Evolutionary conservation across 2,329 filamentous ascomycete species (phyloP).

Genomic region (Alternaria arborescens): DNA sequence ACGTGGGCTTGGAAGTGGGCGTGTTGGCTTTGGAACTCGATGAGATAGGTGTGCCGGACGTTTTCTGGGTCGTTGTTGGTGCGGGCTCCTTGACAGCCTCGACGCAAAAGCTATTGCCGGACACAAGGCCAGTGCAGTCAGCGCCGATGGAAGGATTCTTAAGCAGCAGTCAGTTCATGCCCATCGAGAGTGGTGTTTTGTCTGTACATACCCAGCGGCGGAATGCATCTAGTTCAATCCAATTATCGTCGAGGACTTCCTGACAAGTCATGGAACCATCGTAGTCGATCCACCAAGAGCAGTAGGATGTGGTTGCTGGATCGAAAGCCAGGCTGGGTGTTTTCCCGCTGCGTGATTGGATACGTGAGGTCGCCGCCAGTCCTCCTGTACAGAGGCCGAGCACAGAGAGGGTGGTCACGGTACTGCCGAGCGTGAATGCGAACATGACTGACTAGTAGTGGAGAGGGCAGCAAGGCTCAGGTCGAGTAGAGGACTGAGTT

Average conservation of each 20-base stretch:
- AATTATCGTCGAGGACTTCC: not conserved
- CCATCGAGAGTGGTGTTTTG: too few species aligned
- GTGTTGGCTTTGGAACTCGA: not conserved
- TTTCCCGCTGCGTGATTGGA: not conserved
- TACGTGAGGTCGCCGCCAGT: too few species aligned
- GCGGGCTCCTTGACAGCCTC: not conserved
- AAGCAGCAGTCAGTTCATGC: too few species aligned
- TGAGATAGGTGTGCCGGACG: too few species aligned
- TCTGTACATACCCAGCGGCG: not conserved
- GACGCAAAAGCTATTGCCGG: not conserved
- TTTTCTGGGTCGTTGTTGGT: not conserved
- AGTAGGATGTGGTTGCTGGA: not conserved
- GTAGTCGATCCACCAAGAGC: not conserved
- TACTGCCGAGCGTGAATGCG: too few species aligned
- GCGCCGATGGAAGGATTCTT: not conserved
- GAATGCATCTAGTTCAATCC: not conserved
- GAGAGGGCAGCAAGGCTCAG: too few species aligned
- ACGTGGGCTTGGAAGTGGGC: not conserved
- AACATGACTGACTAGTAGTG: too few species aligned
- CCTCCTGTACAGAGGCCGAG: too few species aligned
- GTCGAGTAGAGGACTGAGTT: too few species aligned
- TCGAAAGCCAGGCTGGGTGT: not conserved
- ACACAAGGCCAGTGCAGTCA: not conserved
- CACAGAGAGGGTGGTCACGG: too few species aligned
- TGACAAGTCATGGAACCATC: not conserved